A percentile compares a stretch with the other conserved stretches of the same genome.
Evolutionary conservation across 179 eudicot genomes (phyloP).

Genomic region (Drosera spatulata): DNA sequence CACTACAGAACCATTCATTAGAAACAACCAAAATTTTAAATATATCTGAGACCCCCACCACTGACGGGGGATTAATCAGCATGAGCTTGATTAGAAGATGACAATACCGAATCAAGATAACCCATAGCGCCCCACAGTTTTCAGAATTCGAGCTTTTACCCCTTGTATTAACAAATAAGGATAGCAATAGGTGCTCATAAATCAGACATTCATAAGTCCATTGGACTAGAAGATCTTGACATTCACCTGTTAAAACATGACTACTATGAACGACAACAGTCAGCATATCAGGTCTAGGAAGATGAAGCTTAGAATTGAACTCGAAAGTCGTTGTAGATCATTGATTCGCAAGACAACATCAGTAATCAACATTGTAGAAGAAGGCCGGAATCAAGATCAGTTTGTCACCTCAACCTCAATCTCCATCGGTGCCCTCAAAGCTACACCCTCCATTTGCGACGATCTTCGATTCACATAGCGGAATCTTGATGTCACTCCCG

Average conservation of each 20-base stretch:
- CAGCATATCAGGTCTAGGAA: too few relatives aligned
- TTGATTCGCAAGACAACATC: too few relatives aligned
- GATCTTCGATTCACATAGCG: too few relatives aligned
- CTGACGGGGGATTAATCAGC: slow-evolving; percentile 54
- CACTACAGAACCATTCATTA: not conserved
- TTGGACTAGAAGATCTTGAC: not conserved
- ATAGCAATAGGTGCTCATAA: too few relatives aligned
- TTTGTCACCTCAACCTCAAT: too few relatives aligned
- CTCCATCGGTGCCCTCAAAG: too few relatives aligned
- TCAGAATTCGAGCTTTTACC: slow-evolving; percentile 20
- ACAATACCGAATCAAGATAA: slow-evolving; percentile 64
- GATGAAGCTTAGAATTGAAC: too few relatives aligned
- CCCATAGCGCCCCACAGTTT: slow-evolving; percentile 46
- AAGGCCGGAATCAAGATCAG: too few relatives aligned
- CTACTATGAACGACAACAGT: not conserved
- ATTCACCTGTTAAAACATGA: not conserved
- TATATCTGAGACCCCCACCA: slow-evolving; percentile 70
- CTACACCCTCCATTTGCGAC: too few relatives aligned
- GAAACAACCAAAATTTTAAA: not conserved
- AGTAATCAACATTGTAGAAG: too few relatives aligned
- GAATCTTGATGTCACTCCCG: too few relatives aligned
- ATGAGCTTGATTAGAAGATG: slow-evolving; percentile 48
- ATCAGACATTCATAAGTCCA: slow-evolving; percentile 8
- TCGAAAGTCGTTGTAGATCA: too few relatives aligned
- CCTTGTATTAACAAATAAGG: slow-evolving; percentile 3